A percentile compares a stretch with the other conserved stretches of the same genome.
These are phyloP conservation scores for Neofusicoccum kwambonambiense DNA, from an alignment of 2,329 filamentous ascomycete genomes.

Conservation along the genomic window DNA sequence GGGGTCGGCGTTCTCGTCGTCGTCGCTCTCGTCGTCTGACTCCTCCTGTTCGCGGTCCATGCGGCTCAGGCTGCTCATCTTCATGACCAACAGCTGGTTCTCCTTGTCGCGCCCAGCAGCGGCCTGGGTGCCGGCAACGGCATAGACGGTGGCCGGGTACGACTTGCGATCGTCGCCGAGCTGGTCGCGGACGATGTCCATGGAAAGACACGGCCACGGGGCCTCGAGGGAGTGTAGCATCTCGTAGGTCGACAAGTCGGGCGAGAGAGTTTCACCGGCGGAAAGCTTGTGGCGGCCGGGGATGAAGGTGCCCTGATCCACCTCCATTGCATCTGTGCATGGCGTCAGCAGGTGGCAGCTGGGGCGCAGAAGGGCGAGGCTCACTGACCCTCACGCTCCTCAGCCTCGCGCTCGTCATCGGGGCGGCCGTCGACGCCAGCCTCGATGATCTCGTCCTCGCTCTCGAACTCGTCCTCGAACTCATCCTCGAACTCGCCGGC, in stretches of 20 bases:
- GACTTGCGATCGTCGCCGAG: slow-evolving; percentile 85
- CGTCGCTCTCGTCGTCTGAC: slow-evolving; percentile 67
- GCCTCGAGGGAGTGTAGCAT: slow-evolving; percentile 95
- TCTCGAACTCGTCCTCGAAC: slow-evolving; percentile 90
- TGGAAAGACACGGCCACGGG: slow-evolving; percentile 95
- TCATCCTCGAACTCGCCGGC: slow-evolving; percentile 86
- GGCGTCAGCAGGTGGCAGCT: not conserved
- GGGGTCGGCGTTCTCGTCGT: slow-evolving; percentile 74
- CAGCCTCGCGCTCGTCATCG: slow-evolving; percentile 87
- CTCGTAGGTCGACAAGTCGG: slow-evolving; percentile 92
- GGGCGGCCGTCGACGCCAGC: slow-evolving; percentile 91
- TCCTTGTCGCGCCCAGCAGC: slow-evolving; percentile 72
- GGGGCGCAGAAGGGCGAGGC: not conserved
- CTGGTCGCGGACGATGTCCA: slow-evolving; percentile 83
- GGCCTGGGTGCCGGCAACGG: slow-evolving; percentile 91
- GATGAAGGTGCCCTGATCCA: slow-evolving; percentile 93
- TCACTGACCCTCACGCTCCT: slow-evolving; percentile 67
- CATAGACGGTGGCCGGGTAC: slow-evolving; percentile 95
- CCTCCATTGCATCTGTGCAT: slow-evolving; percentile 73
- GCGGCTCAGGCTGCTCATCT: slow-evolving; percentile 85
- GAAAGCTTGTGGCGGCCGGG: slow-evolving; percentile 90
- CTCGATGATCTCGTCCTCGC: slow-evolving; percentile 87
- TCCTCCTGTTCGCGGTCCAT: slow-evolving; percentile 79
- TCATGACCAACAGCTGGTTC: slow-evolving; percentile 94
- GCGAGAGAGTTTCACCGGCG: slow-evolving; percentile 84